A percentile compares a stretch with the other conserved stretches of the same genome.
Conservation (phyloP, 345 rosid species). For the Odontarrhena argentea region DNA sequence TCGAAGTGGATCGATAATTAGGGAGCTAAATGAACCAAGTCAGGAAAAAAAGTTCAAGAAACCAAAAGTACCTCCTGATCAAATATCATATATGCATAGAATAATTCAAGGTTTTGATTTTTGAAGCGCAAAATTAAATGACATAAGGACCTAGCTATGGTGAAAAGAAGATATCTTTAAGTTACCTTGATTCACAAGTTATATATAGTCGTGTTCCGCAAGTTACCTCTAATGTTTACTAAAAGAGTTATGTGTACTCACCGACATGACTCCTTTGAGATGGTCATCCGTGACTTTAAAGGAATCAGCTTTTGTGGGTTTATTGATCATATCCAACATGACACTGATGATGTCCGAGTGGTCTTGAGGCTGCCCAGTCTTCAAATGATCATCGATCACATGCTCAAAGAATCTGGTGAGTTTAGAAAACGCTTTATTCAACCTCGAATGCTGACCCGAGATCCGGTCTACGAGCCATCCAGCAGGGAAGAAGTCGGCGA, state of each 20-base stretch:
- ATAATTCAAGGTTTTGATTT: no score
- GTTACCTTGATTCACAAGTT: no score
- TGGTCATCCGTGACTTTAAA: slow-evolving; percentile 42
- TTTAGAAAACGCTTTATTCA: slow-evolving; percentile 36
- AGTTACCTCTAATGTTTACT: background rate
- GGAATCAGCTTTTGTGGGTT: slow-evolving; percentile 32
- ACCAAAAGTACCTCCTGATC: no score
- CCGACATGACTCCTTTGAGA: slow-evolving; percentile 63
- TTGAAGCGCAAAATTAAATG: no score
- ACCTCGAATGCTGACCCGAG: slow-evolving; percentile 31
- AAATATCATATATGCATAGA: no score
- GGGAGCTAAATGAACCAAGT: no score
- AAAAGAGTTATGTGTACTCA: slow-evolving; percentile 10
- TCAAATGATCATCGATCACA: slow-evolving; percentile 50
- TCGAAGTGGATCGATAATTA: no score
- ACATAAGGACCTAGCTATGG: no score
- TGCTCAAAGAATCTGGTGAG: slow-evolving; percentile 41
- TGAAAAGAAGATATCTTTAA: no score
- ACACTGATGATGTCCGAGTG: slow-evolving; percentile 43
- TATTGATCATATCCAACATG: slow-evolving; percentile 39
- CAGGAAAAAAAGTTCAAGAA: no score
- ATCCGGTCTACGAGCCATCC: slow-evolving; percentile 56
- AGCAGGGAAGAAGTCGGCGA: slow-evolving; percentile 34
- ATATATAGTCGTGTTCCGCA: background rate
- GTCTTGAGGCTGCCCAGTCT: slow-evolving; percentile 35